Conservation (phyloP, 352 stramenopile species). For the Blastocystis sp. region DNA sequence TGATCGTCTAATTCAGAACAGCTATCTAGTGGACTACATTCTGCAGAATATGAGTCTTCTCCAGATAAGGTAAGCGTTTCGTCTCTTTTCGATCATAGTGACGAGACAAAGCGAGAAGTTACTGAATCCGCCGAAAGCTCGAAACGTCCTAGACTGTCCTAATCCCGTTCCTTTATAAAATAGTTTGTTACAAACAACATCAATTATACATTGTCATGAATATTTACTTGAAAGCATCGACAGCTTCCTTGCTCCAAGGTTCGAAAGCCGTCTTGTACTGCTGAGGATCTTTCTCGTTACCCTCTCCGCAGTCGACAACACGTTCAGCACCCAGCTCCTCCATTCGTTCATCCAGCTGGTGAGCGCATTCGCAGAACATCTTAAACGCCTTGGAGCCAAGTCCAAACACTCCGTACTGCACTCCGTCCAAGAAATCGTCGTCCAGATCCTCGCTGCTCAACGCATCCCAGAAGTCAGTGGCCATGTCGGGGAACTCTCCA, state of each 20-base stretch:
- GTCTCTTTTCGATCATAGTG: neutral
- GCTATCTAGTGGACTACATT: slow-evolving; percentile 87
- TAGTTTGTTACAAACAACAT: neutral
- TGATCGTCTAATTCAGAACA: slow-evolving; percentile 87
- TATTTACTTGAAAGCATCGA: slow-evolving; percentile 47
- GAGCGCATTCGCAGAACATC: slow-evolving; percentile 39
- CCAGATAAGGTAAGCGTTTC: neutral
- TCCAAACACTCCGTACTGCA: slow-evolving; percentile 57
- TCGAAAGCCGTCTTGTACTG: slow-evolving; percentile 59
- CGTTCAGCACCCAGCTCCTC: slow-evolving; percentile 55
- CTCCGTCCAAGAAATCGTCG: slow-evolving; percentile 41
- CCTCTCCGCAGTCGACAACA: slow-evolving; percentile 57
- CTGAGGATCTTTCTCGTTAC: slow-evolving; percentile 58
- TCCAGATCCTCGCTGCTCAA: slow-evolving; percentile 41
- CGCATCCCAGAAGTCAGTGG: slow-evolving; percentile 54
- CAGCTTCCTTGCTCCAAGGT: slow-evolving; percentile 39
- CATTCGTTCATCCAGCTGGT: slow-evolving; percentile 54
- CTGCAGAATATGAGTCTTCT: slow-evolving; percentile 63
- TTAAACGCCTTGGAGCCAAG: slow-evolving; percentile 55
- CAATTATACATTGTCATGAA: neutral
- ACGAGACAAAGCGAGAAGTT: neutral
- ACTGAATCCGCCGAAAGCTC: neutral
- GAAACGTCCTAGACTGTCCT: neutral
- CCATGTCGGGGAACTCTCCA: slow-evolving; percentile 56
- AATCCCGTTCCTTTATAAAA: neutral